phyloP scores from a whole-genome alignment of 352 stramenopile genomes.

The Phytophthora podocarpi region DNA sequence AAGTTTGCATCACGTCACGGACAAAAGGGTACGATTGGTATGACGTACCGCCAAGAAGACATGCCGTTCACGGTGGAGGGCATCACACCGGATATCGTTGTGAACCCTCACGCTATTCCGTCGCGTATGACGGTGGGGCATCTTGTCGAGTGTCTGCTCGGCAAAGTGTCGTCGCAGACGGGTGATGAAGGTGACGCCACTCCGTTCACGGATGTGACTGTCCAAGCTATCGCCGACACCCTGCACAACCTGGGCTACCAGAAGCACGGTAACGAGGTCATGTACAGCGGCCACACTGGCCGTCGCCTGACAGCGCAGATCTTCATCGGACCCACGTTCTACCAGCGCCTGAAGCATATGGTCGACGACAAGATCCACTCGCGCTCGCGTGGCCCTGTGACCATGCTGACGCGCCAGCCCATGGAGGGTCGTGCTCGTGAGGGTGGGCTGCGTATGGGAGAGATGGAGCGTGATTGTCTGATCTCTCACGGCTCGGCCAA shows the following conservation, averaged over 20 bases:
- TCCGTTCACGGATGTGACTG: constrained; percentile 98
- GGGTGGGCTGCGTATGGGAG: constrained; percentile 99
- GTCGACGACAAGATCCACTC: constrained; percentile 99
- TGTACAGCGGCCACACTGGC: constrained; percentile 99
- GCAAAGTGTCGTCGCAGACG: constrained; percentile 98
- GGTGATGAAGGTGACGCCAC: constrained; percentile 98
- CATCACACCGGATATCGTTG: constrained; percentile 99
- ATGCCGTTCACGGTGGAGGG: constrained; percentile 99
- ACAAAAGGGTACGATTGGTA: constrained; percentile 97
- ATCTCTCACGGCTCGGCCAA: constrained; percentile 99
- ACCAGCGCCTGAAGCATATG: constrained; percentile 99
- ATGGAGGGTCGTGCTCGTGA: constrained; percentile 98
- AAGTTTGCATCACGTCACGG: constrained; percentile 96
- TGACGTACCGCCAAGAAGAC: constrained; percentile 99
- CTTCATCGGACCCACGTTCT: constrained; percentile 99
- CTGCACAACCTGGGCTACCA: constrained; percentile 98
- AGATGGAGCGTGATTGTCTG: constrained; percentile 99
- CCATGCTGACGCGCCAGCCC: constrained; percentile 99
- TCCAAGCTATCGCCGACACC: constrained; percentile 97
- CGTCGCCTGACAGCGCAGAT: constrained; percentile 95
- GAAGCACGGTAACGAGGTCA: constrained; percentile 98
- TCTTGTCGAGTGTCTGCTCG: constrained; percentile 99
- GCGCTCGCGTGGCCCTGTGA: constrained; percentile 92
- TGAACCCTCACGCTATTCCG: constrained; percentile 99
- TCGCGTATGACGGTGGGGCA: constrained; percentile 99